Evolutionary conservation across 1,284 basidiomycete genomes (phyloP).

Genomic region (Ceratobasidium sp.): DNA sequence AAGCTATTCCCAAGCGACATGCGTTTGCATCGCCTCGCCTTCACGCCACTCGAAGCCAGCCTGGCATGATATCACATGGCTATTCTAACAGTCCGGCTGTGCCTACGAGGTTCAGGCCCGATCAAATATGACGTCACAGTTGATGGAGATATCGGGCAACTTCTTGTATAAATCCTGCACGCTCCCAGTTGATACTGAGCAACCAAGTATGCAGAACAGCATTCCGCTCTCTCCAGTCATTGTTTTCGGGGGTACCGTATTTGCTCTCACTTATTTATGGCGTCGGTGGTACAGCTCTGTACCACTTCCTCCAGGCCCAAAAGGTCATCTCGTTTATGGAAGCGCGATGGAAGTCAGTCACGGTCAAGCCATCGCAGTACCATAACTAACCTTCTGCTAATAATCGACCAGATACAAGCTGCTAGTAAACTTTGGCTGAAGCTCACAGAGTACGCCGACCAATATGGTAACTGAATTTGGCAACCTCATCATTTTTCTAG

Average conservation of each 20-base stretch:
- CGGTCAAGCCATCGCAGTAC: no score
- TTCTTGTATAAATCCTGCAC: neutral
- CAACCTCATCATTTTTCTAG: neutral
- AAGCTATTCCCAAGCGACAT: neutral
- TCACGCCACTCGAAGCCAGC: neutral
- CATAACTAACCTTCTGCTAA: no score
- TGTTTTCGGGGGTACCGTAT: no score
- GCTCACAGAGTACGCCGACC: conserved; percentile 13
- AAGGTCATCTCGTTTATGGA: neutral
- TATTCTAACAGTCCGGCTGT: neutral
- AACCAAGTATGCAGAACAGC: neutral
- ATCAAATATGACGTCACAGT: neutral
- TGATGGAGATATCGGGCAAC: neutral
- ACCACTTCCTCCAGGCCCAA: no score
- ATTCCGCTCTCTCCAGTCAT: no score
- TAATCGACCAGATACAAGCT: neutral
- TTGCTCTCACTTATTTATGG: no score
- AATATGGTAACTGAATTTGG: conserved; percentile 7
- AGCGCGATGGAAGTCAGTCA: no score
- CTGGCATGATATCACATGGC: neutral
- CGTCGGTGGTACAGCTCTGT: no score
- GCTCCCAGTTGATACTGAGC: neutral
- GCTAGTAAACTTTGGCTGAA: conserved; percentile 12
- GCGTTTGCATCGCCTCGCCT: neutral
- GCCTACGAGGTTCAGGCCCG: neutral